Evolutionary conservation across 139 green algal genomes (phyloP).

Genomic region (Tetraselmis striata): DNA sequence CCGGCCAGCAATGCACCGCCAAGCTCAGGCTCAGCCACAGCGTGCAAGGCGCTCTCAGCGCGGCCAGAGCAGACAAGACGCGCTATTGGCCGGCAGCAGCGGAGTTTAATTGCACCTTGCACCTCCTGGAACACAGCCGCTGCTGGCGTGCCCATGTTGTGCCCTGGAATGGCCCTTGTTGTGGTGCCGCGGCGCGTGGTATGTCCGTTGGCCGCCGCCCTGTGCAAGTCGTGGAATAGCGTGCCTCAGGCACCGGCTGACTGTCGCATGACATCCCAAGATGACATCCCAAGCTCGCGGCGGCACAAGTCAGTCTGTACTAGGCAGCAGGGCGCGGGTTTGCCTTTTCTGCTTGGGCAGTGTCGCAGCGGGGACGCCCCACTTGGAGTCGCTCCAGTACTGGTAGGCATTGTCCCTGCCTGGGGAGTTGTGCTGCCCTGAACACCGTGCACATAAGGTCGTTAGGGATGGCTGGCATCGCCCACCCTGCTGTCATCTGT

Average conservation of each 20-base stretch:
- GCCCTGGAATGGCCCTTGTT: background rate
- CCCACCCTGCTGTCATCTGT: too few species aligned
- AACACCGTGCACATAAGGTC: background rate
- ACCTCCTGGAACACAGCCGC: background rate
- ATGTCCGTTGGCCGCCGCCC: background rate
- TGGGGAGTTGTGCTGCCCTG: background rate
- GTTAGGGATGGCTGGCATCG: too few species aligned
- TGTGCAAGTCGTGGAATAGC: too few species aligned
- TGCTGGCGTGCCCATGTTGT: background rate
- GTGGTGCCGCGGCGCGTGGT: background rate
- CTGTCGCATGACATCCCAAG: too few species aligned
- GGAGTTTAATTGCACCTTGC: background rate
- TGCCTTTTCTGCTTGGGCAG: background rate
- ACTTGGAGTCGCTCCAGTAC: background rate
- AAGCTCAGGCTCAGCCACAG: too few species aligned
- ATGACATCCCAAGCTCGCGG: too few species aligned
- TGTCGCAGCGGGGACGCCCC: background rate
- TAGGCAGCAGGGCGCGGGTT: background rate
- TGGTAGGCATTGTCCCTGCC: background rate
- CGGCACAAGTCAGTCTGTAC: too few species aligned
- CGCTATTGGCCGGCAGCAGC: too few species aligned
- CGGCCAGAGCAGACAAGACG: too few species aligned
- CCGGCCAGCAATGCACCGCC: too few species aligned
- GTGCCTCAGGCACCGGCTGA: too few species aligned
- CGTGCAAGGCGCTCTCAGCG: too few species aligned